These are phyloP conservation scores for Buddleja alternifolia DNA, from an alignment of 257 asterid genomes.

Conservation along the genomic window DNA sequence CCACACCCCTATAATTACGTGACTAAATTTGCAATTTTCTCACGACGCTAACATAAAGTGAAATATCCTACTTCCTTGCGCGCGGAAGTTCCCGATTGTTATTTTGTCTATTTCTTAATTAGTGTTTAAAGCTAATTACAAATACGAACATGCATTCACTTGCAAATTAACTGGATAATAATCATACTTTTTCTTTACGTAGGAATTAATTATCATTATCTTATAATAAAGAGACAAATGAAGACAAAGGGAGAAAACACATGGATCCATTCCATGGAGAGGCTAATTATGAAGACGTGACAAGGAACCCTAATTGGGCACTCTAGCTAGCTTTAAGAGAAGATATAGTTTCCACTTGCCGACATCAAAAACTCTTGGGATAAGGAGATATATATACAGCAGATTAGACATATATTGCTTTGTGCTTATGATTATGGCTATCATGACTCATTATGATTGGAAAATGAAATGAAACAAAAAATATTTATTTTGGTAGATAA, in stretches of 20 bases:
- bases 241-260: conserved; percentile 44
- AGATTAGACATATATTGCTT: conserved; percentile 2
- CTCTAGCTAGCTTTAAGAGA: conserved; percentile 4
- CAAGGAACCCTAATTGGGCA: conserved; percentile 31
- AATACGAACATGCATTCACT: too few relatives aligned
- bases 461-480: background rate
- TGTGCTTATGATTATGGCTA: conserved; percentile 10
- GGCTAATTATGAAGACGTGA: conserved; percentile 32
- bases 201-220: conserved; percentile 7
- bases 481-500: conserved; percentile 31
- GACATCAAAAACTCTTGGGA: conserved; percentile 32
- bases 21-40: too few relatives aligned
- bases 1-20: too few relatives aligned
- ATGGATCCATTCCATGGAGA: conserved; percentile 25
- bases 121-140: too few relatives aligned
- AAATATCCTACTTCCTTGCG: too few relatives aligned
- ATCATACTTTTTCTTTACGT: too few relatives aligned
- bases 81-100: too few relatives aligned
- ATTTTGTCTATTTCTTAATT: too few relatives aligned
- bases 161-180: too few relatives aligned
- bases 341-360: conserved; percentile 29
- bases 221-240: conserved; percentile 18
- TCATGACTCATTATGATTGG: conserved; percentile 30
- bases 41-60: too few relatives aligned
- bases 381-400: conserved; percentile 23